Conservation (phyloP, 441 rosid genomes). For the Syzygium syzygioides region DNA sequence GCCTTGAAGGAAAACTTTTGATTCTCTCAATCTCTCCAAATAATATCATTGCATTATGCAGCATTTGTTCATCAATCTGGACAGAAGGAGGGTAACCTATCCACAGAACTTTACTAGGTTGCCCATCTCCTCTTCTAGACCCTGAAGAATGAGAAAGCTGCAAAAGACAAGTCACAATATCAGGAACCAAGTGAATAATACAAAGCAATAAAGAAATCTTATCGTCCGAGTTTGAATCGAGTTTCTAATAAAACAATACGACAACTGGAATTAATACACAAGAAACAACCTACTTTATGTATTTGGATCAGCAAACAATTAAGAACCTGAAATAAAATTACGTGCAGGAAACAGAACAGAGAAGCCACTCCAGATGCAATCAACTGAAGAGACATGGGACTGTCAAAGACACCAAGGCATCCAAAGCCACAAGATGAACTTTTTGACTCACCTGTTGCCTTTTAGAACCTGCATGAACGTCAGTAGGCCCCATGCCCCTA, state of each 20-base stretch:
- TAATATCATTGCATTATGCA: conserved; percentile 93
- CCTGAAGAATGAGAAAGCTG: conserved; percentile 52
- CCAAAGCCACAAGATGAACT: background rate
- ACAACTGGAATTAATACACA: background rate
- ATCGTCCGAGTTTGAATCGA: background rate
- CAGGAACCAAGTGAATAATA: background rate
- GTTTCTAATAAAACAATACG: background rate
- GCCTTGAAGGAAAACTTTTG: conserved; percentile 73
- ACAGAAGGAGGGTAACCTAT: conserved; percentile 92
- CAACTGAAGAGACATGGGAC: background rate
- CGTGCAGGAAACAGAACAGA: background rate
- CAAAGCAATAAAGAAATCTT: background rate
- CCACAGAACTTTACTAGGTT: conserved; percentile 81
- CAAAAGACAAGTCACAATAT: conserved; percentile 8
- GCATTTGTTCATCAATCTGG: conserved; percentile 88
- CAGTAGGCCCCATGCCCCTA: conserved; percentile 27
- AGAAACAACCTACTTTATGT: background rate
- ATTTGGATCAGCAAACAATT: background rate
- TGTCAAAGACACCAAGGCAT: background rate
- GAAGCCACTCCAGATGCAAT: background rate
- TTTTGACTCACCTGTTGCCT: conserved; percentile 45
- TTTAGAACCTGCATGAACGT: conserved; percentile 34
- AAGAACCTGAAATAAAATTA: background rate
- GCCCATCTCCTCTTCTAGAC: conserved; percentile 47
- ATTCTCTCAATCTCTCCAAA: conserved; percentile 97